Evolutionary conservation across 208 protist genomes (phyloP).

Genomic region (Leishmania major): DNA sequence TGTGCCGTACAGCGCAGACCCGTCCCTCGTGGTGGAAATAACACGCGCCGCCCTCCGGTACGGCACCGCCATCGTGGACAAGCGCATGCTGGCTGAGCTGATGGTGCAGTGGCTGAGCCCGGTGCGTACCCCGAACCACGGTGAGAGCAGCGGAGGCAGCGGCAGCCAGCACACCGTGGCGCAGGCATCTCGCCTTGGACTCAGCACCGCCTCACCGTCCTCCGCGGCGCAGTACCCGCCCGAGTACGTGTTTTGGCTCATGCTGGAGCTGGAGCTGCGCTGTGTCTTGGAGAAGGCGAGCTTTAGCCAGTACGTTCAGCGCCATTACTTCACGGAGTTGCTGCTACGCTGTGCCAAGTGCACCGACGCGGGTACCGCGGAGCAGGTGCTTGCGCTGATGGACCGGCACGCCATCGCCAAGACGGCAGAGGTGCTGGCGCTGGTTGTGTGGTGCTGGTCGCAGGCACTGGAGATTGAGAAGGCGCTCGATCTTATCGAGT

Average conservation of each 20-base stretch:
- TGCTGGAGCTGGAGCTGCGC: slow-evolving; percentile 84
- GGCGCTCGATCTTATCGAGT: slow-evolving; percentile 76
- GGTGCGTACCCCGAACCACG: background rate
- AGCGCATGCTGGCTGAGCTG: slow-evolving; percentile 62
- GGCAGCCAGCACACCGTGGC: background rate
- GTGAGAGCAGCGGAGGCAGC: slow-evolving; percentile 7
- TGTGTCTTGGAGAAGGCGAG: slow-evolving; percentile 78
- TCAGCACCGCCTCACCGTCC: slow-evolving; percentile 9
- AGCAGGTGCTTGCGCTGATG: slow-evolving; percentile 80
- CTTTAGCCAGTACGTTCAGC: slow-evolving; percentile 79
- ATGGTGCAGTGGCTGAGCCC: slow-evolving; percentile 61
- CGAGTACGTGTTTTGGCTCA: slow-evolving; percentile 79
- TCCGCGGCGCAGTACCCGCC: slow-evolving; percentile 48
- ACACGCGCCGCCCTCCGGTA: slow-evolving; percentile 56
- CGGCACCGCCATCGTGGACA: slow-evolving; percentile 68
- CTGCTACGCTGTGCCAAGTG: slow-evolving; percentile 79
- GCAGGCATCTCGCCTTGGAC: slow-evolving; percentile 5
- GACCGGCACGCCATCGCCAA: slow-evolving; percentile 80
- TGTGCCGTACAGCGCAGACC: slow-evolving; percentile 55
- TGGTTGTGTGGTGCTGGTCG: slow-evolving; percentile 80
- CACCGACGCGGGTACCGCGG: slow-evolving; percentile 67
- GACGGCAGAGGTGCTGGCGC: slow-evolving; percentile 72
- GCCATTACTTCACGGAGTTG: slow-evolving; percentile 72
- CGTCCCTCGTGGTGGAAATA: slow-evolving; percentile 70
- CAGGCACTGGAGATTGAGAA: slow-evolving; percentile 68